phyloP scores from a whole-genome alignment of 2,329 filamentous ascomycete species.

The Botrytis tulipae region DNA sequence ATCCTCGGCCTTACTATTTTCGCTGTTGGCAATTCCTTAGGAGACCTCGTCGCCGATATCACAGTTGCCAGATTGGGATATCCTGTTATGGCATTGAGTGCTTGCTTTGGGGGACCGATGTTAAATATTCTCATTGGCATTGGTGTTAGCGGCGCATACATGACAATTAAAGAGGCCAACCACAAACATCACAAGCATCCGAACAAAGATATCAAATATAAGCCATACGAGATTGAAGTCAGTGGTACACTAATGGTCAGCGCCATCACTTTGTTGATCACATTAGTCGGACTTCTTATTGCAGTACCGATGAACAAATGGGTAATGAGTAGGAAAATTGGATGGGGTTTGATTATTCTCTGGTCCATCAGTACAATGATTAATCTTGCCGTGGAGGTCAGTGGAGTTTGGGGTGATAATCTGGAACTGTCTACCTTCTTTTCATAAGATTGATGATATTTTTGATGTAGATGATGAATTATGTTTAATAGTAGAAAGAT shows the following conservation, averaged over 20 bases:
- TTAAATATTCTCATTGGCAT: constrained; percentile 95
- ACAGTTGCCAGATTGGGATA: constrained; percentile 91
- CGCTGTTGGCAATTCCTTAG: constrained; percentile 91
- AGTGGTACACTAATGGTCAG: constrained; percentile 83
- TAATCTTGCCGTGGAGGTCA: constrained; percentile 79
- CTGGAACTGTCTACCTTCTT: constrained; percentile 2
- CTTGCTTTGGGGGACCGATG: constrained; percentile 98
- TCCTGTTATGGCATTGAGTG: constrained; percentile 91
- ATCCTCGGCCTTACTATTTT: constrained; percentile 94
- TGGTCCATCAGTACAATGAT: constrained; percentile 78
- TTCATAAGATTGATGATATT: neutral
- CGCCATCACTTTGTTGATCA: constrained; percentile 78
- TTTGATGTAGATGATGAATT: neutral
- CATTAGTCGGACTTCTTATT: constrained; percentile 73
- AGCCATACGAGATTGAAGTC: constrained; percentile 79
- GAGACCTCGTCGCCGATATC: constrained; percentile 90
- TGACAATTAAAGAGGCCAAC: constrained; percentile 72
- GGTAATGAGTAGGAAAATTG: constrained; percentile 80
- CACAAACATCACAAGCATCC: constrained; percentile 67
- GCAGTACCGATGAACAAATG: constrained; percentile 82
- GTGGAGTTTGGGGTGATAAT: constrained; percentile 43
- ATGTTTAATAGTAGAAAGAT: neutral
- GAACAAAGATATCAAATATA: constrained; percentile 60
- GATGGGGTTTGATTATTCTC: constrained; percentile 73
- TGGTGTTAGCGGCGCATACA: constrained; percentile 85